Conservation (phyloP, 768 basidiomycete species). For the Tulasnella sp. region DNA sequence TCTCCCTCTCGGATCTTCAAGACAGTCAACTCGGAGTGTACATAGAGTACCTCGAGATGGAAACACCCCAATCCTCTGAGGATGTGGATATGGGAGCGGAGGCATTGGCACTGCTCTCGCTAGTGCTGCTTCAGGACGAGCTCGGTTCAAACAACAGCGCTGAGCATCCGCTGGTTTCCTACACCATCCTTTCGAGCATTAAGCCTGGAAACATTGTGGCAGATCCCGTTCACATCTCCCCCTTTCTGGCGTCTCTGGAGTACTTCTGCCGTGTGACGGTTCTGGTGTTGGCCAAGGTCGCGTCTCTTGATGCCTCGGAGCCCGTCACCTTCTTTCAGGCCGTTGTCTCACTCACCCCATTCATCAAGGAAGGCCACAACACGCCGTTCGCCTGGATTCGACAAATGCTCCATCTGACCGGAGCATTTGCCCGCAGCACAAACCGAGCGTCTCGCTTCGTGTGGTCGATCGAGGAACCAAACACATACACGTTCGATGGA, state of each 20-base stretch:
- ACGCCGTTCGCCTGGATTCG: not conserved
- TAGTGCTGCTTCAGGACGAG: not conserved
- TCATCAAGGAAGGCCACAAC: not conserved
- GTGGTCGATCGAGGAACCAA: not conserved
- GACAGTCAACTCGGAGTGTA: not conserved
- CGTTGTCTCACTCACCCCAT: not conserved
- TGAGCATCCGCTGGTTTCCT: not conserved
- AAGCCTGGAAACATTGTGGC: not conserved
- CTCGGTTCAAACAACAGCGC: not conserved
- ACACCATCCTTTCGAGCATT: not conserved
- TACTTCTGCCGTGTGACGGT: not conserved
- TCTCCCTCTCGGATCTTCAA: not conserved
- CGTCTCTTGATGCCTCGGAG: not conserved
- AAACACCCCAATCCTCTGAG: no score
- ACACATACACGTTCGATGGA: not conserved
- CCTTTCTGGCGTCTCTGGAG: not conserved
- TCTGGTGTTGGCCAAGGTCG: not conserved
- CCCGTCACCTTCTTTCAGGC: not conserved
- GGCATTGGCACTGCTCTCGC: not conserved
- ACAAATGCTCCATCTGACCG: not conserved
- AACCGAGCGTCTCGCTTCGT: not conserved
- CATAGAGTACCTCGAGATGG: not conserved
- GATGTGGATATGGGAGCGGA: not conserved
- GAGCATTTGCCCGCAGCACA: not conserved
- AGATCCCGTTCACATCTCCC: not conserved